Base-by-base conservation (phyloP, 306 rosid genomes). In the Ammopiptanthus mongolicus region DNA sequence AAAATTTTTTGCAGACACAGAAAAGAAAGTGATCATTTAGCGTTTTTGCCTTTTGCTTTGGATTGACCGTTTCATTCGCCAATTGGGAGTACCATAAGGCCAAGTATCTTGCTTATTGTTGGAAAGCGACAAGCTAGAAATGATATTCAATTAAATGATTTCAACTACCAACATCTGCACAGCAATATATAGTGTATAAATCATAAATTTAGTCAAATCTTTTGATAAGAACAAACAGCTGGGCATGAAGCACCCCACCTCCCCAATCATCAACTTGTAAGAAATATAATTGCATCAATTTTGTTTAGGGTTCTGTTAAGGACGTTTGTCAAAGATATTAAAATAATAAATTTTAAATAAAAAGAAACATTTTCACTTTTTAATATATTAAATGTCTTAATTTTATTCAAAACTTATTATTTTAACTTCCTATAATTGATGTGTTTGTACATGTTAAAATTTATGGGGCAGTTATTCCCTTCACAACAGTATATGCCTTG, bases 11-110 rank as follows among this genome's bases (percentile, higher is more conserved):
- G 12, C 13, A 25, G 3, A 66, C 8, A 64, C 28, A 36, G 1
- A 9, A 6, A 63, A 18, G 51, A 37, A 18, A 63, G 48, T 13
- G 17, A 13, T 44, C 14, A 42, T 41, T 73, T 52, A 28, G 59
- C 42, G 33, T 47, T 36, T 10, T 47, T 70, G 58, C 7, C 59
- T 8, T 39, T 39, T 62, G 21, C 39, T 5, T 61, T 39, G 25
- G 50, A 63, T 62, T 71, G 78, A 78, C 59, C 19, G 1, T 36
- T 51, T 11, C 28, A 52, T 71, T 23, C 41, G 37, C 56, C 29
- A 63, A 71, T 71, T 51, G 37, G 59, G 23, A 14, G 46, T 37
- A 39, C 50, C 21, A 63, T 37, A 59, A 28, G 69, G 78, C 73
- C 51, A 63, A 17, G 4, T 62, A 22, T 63, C 31, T 51, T 79